Evolutionary conservation across 1,284 basidiomycete genomes (phyloP).

Genomic region (Rhodotorula sp.): DNA sequence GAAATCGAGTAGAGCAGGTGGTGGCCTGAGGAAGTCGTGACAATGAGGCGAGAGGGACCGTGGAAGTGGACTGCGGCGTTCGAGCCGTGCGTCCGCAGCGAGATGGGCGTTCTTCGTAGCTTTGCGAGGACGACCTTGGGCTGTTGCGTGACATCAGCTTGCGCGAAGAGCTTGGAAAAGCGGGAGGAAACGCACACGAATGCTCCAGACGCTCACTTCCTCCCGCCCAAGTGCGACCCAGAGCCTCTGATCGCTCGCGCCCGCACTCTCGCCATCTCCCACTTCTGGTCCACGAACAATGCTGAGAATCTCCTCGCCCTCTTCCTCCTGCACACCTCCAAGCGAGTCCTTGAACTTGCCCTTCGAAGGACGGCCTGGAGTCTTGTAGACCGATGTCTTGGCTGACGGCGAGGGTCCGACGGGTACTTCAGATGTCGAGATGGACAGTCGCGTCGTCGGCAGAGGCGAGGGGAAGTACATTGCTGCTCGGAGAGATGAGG

Average conservation of each 20-base stretch:
- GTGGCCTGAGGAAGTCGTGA: slow-evolving; percentile 36
- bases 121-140: slow-evolving; percentile 40
- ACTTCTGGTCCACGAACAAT: slow-evolving; percentile 21
- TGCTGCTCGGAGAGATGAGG: too few species aligned
- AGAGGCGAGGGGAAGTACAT: slow-evolving; percentile 39
- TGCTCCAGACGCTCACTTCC: slow-evolving; percentile 34
- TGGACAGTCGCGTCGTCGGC: slow-evolving; percentile 33
- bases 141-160: neutral
- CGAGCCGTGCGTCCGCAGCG: slow-evolving; percentile 35
- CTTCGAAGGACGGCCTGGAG: slow-evolving; percentile 21
- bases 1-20: slow-evolving; percentile 34
- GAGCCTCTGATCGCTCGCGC: neutral
- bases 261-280: neutral
- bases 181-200: slow-evolving; percentile 14
- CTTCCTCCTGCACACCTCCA: slow-evolving; percentile 38
- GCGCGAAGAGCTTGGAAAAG: too few species aligned
- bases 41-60: slow-evolving; percentile 18
- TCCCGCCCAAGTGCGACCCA: slow-evolving; percentile 35
- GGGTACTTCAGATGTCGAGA: slow-evolving; percentile 32
- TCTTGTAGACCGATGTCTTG: slow-evolving; percentile 24
- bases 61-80: slow-evolving; percentile 29
- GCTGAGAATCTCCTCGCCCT: slow-evolving; percentile 35
- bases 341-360: slow-evolving; percentile 34
- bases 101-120: slow-evolving; percentile 27
- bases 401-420: slow-evolving; percentile 19